Conservation (phyloP, 805 yeast species). For the Wickerhamiella musiphila region DNA sequence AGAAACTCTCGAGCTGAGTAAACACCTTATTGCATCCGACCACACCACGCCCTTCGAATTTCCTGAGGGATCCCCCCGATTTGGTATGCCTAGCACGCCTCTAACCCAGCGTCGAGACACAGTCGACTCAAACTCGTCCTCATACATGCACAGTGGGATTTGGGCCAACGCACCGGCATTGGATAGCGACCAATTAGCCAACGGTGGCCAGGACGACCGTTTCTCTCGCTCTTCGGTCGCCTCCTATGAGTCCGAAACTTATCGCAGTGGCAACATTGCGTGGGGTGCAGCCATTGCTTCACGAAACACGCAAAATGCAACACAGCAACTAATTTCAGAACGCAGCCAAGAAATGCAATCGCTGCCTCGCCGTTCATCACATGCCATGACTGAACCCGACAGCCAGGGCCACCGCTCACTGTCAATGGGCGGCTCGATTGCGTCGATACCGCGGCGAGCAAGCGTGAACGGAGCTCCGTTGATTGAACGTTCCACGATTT, state of each 20-base stretch:
- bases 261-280: conserved; percentile 14
- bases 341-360: no score
- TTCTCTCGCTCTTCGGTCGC: background rate
- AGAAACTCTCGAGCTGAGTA: no score
- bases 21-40: no score
- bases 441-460: conserved; percentile 6
- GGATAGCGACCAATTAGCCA: background rate
- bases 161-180: conserved; percentile 1
- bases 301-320: no score
- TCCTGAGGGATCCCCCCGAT: no score
- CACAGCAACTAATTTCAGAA: no score
- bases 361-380: no score
- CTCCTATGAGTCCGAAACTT: conserved; percentile 11
- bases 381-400: conserved; percentile 1
- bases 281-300: conserved; percentile 18
- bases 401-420: conserved; percentile 1
- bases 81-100: no score
- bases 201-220: background rate
- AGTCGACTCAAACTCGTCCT: no score
- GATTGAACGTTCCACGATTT: no score
- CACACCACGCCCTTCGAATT: no score
- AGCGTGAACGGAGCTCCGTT: conserved; percentile 3
- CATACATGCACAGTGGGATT: conserved; percentile 1
- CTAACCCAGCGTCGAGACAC: no score
- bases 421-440: conserved; percentile 1